phyloP scores from a whole-genome alignment of 2,329 filamentous ascomycete species.

The Gnomoniopsis sp. region DNA sequence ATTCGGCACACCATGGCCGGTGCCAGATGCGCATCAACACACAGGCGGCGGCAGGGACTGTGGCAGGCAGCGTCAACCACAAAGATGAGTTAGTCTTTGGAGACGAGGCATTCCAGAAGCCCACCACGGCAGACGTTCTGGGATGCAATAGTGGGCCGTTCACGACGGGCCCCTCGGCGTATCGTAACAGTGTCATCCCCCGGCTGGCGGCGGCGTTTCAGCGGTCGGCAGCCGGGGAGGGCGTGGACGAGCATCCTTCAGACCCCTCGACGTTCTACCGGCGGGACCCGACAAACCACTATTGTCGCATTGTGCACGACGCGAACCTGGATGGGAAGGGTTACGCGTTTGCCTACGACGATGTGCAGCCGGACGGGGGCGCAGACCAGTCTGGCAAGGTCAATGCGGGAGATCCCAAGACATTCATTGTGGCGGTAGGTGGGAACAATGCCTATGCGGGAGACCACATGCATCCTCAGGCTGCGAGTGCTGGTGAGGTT shows the following conservation, averaged over 20 bases:
- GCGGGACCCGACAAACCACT: conserved; percentile 52
- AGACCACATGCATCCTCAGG: neutral
- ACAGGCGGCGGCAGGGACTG: conserved; percentile 54
- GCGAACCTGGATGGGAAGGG: conserved; percentile 51
- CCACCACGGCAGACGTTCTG: conserved; percentile 62
- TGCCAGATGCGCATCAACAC: conserved; percentile 58
- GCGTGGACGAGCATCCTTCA: conserved; percentile 38
- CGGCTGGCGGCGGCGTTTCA: conserved; percentile 46
- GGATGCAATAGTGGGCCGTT: conserved; percentile 64
- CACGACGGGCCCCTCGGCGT: conserved; percentile 35
- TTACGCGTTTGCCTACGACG: conserved; percentile 61
- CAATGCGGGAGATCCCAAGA: conserved; percentile 44
- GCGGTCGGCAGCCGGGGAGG: conserved; percentile 50
- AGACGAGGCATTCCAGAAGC: conserved; percentile 47
- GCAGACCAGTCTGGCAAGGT: conserved; percentile 55
- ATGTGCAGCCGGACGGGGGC: conserved; percentile 50
- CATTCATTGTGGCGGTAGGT: conserved; percentile 50
- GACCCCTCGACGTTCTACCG: conserved; percentile 33
- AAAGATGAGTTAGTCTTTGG: conserved; percentile 36
- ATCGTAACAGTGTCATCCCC: conserved; percentile 43
- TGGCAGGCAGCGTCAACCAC: conserved; percentile 45
- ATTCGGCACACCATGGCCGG: conserved; percentile 21
- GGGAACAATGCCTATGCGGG: conserved; percentile 32
- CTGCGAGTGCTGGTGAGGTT: neutral
- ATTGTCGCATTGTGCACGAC: conserved; percentile 53